Base-by-base conservation (phyloP, 2,329 filamentous ascomycete genomes). In the Cylindrodendrum hubeiense region DNA sequence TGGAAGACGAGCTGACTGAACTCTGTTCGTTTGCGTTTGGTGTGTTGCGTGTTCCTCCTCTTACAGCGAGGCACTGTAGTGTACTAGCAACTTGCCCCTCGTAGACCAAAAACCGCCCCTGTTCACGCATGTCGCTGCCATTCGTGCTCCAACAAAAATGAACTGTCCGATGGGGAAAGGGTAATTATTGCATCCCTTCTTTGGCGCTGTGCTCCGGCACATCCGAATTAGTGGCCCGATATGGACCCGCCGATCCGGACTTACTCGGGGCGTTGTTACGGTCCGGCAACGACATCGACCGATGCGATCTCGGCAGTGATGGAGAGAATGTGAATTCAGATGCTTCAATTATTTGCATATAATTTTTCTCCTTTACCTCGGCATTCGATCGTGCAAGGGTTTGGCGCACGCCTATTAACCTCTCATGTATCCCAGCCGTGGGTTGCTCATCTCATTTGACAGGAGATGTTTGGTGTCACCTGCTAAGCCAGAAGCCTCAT, bases 191-290 rank as follows among this genome's bases (percentile, higher is more conserved):
- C 30, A 26, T 26, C 46, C 30, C 34, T 12, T 57, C 37, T 51
- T 17, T n/a, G 37, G 37, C 8, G 28, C 49, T 33, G 56, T 26
- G 41, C 46, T 55, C 61, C 61, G 61, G 55, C 24, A 43, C 10
- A 59, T 54, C 58, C 63, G 63, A 65, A 57, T 49, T 41, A 44
- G 63, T 65, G 63, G 63, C 52, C 47, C 62, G 52, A 61, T 52
- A 26, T 60, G 37, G 55, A 44, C 51, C 56, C 56, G 37, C 44
- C 21, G 21, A 41, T 28, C 39, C 58, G 57, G 63, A 37, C 46
- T 60, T 53, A 28, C 47, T 60, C 22, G 37, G 56, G 60, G 24
- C 30, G 21, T 41, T 60, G 44, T 28, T 43, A 52, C 22, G 46
- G 39, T 49, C 60, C 33, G 49, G 49, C 58, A 44, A 63, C 39